Evolutionary conservation across 495 filamentous ascomycete species (phyloP).

Genomic region (Trichoderma orchidacearum): DNA sequence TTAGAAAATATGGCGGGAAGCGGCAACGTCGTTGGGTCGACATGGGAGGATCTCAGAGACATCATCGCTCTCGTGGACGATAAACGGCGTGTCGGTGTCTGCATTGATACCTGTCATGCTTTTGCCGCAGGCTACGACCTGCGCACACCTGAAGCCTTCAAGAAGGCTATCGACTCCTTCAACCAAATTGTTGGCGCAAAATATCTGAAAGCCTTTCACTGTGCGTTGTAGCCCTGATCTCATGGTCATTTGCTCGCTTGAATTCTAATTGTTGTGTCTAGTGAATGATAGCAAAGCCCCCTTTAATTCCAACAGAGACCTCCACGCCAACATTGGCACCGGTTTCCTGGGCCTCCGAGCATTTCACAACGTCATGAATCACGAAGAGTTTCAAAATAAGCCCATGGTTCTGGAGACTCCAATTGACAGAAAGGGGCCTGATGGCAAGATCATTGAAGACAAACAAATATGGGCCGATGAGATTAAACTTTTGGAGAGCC

Average conservation of each 20-base stretch:
- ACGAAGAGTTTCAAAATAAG: constrained; percentile 56
- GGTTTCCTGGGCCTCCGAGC: constrained; percentile 82
- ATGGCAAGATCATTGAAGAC: constrained; percentile 50
- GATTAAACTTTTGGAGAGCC: constrained; percentile 76
- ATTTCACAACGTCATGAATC: constrained; percentile 86
- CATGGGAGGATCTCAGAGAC: constrained; percentile 72
- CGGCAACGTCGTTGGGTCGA: constrained; percentile 73
- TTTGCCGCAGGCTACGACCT: constrained; percentile 92
- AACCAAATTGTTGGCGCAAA: constrained; percentile 63
- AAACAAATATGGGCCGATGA: constrained; percentile 69
- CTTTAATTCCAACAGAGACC: constrained; percentile 58
- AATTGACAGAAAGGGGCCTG: constrained; percentile 49
- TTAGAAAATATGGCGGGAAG: constrained; percentile 93
- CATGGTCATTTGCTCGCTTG: not conserved
- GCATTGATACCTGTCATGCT: constrained; percentile 91
- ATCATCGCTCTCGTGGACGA: constrained; percentile 67
- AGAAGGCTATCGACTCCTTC: constrained; percentile 58
- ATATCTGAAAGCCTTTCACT: constrained; percentile 73
- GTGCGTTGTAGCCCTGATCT: not conserved
- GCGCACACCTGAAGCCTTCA: constrained; percentile 58
- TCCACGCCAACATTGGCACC: constrained; percentile 89
- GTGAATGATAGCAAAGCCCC: constrained; percentile 92
- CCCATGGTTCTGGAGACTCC: constrained; percentile 95
- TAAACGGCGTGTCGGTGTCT: constrained; percentile 84
- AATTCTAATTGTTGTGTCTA: not conserved